phyloP scores from a whole-genome alignment of 2,329 filamentous ascomycete genomes.

The Colletotrichum sp. region DNA sequence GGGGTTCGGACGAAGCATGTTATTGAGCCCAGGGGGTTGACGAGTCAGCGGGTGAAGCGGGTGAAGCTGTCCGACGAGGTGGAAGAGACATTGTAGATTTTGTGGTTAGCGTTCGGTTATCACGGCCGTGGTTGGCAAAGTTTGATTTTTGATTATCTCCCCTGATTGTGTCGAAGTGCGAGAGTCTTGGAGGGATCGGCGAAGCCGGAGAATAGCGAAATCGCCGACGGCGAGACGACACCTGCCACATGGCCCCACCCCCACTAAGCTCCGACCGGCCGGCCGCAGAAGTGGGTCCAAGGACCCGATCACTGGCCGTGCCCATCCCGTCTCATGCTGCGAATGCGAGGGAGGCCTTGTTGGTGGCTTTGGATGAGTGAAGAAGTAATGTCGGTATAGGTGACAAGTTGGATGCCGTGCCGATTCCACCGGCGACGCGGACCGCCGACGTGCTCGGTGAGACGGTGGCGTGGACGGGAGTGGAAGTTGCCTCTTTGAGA shows the following conservation, averaged over 20 bases:
- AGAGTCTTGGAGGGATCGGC: not conserved
- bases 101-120: not conserved
- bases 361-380: not conserved
- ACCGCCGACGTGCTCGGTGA: not conserved
- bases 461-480: not conserved
- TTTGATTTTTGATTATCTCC: not conserved
- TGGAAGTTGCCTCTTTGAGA: not conserved
- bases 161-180: not conserved
- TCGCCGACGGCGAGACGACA: not conserved
- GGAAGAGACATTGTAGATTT: not conserved
- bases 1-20: not conserved
- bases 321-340: not conserved
- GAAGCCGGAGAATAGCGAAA: not conserved
- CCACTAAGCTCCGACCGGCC: not conserved
- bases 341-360: not conserved
- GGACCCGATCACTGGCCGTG: not conserved
- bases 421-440: not conserved
- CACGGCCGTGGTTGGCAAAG: not conserved
- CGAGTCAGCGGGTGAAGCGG: not conserved
- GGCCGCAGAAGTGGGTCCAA: not conserved
- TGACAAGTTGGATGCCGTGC: not conserved
- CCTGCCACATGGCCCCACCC: not conserved
- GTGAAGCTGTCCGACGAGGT: not conserved
- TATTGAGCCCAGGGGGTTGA: conserved; percentile 9
- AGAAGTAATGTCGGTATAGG: not conserved